Base-by-base conservation (phyloP, 2,329 filamentous ascomycete species). In the Pestalotiopsis sp. region DNA sequence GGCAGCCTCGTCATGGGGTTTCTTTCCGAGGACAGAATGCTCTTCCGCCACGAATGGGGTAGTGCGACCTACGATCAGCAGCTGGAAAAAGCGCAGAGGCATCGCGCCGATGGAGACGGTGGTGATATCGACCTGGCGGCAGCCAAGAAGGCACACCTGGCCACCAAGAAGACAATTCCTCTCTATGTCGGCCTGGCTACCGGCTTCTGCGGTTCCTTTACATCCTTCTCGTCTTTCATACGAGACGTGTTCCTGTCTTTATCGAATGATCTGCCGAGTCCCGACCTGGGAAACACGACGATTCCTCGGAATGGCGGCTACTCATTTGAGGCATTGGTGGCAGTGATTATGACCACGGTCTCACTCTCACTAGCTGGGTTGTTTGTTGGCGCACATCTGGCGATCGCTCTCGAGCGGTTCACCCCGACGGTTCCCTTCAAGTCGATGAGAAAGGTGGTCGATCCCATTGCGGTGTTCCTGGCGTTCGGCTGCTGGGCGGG, bases 171-270 rank as follows among this genome's bases (percentile, higher is more conserved):
- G 82, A 92, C 92, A 0, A 92, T 97, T 35, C 94, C 95, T 0
- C 83, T 97, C 0, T 97, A 97, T 76, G 91, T 97, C 68, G 94
- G 92, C 64, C 87, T 98, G 5, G 88, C 93, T 0, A 97, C 92
- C 0, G 95, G 92, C 11, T 96, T 96, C 78, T 97, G 94, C 74
- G 93, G 95, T 70, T 94, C 92, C 71, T 93, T 96, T 75, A 98
- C 94, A 0, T 94, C 92, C 10, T 97, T 97, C 79, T 97, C 94
- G 0, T 89, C 91, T 22, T 97, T 97, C 76, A 90, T 94, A 60
- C 87, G 92, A 6, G 94, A 97, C 73, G 80, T 86, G 14, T 97
- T 97, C 76, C 85, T 97, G 24, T 91, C 93, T 0, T 80, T 97
- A 20, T 90, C 92, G 3, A 96, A 97, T 75, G 86, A 91, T 70